A percentile compares a stretch with the other conserved stretches of the same genome.
Conservation (phyloP, 208 protist species). For the Trichomonas tenax region DNA sequence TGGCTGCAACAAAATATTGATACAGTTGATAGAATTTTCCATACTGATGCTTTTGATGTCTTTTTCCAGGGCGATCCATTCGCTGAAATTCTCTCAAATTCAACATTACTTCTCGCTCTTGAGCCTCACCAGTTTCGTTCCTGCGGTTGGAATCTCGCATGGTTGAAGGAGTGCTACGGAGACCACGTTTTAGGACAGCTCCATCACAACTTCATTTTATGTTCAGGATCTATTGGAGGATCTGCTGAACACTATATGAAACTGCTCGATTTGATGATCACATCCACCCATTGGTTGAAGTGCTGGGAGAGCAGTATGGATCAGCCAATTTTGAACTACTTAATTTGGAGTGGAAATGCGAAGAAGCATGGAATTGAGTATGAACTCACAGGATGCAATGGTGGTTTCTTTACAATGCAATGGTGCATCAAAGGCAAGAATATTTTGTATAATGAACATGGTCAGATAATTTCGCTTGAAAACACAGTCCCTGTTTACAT, state of each 20-base stretch:
- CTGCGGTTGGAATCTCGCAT: neutral
- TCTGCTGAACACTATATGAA: neutral
- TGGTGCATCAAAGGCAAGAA: neutral
- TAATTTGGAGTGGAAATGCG: neutral
- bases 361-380: neutral
- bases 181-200: neutral
- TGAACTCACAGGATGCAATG: neutral
- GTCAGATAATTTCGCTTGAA: neutral
- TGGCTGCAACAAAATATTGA: neutral
- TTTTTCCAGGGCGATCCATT: slow-evolving; percentile 19
- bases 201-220: neutral
- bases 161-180: neutral
- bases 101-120: neutral
- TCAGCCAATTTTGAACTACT: neutral
- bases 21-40: neutral
- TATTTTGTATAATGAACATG: neutral
- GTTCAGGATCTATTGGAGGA: neutral
- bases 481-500: neutral
- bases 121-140: neutral
- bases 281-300: neutral
- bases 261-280: neutral
- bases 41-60: neutral
- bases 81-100: neutral
- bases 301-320: neutral
- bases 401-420: neutral